These are phyloP conservation scores for Neurospora sp. DNA, from an alignment of 2,329 filamentous ascomycete species.

Conservation along the genomic window DNA sequence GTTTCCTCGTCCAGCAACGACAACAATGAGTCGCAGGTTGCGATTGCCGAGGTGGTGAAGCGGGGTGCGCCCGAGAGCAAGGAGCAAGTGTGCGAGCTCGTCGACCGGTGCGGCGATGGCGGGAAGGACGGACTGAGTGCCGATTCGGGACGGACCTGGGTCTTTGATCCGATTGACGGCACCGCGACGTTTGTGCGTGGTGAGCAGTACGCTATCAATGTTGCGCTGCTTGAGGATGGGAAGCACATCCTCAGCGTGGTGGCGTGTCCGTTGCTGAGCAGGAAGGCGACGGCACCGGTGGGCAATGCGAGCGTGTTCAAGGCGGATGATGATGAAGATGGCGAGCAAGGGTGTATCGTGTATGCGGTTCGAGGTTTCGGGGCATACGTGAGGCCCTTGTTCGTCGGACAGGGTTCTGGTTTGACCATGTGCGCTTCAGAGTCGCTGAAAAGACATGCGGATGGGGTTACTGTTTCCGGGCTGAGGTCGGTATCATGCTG, in stretches of 20 bases:
- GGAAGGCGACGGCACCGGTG: constrained; percentile 29
- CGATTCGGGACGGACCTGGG: constrained; percentile 35
- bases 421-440: constrained; percentile 14
- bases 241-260: constrained; percentile 41
- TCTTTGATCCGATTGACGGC: constrained; percentile 53
- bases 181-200: constrained; percentile 46
- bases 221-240: constrained; percentile 41
- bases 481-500: constrained; percentile 39
- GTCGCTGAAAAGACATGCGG: constrained; percentile 23
- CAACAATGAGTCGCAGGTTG: background rate
- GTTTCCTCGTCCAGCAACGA: background rate
- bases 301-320: constrained; percentile 35
- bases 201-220: constrained; percentile 48
- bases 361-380: constrained; percentile 40
- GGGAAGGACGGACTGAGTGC: constrained; percentile 17
- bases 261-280: constrained; percentile 31
- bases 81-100: constrained; percentile 40
- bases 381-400: constrained; percentile 35
- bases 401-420: constrained; percentile 12
- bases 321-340: constrained; percentile 16
- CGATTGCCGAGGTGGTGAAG: background rate
- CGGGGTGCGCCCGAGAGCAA: constrained; percentile 13
- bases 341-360: constrained; percentile 34
- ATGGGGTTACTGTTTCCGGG: constrained; percentile 14
- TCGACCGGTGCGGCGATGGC: constrained; percentile 39